Base-by-base conservation (phyloP, 1,139 yeast genomes). In the Nakaseomyces bracarensis region DNA sequence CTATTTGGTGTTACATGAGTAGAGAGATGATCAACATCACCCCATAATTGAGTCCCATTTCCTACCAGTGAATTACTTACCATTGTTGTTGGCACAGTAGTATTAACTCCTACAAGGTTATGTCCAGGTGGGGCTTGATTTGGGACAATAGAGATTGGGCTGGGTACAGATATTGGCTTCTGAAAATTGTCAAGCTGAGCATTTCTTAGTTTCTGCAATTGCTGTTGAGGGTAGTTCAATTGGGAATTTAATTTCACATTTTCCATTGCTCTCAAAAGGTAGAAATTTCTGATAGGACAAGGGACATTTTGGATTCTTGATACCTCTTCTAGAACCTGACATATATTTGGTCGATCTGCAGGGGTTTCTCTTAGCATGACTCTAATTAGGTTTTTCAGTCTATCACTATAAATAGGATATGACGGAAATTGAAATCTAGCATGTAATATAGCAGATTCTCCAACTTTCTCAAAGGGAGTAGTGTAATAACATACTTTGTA, bases 401-500 rank as follows among this genome's bases (percentile, higher is more conserved):
- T 65, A 38, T 61, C 63, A 13, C 75, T 68, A 46, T 69, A 72
- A 1, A 48, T 51, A 0, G 79, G 78, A 25, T 55, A 55, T 16
- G 61, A 53, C 11, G 82, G 82, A 49, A 79, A 80, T 47, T 74
- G 78, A 53, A 70, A 82, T 18, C 73, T 69, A 3, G 85, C 85
- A 57, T 79, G 80, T 37, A 82, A 61, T 23, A 82, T 81, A 21
- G 91, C 89, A 43, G 76, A 67, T 48, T 82, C 87, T 4, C 89
- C 91, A 22, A 66, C 69, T 29, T 77, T 72, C 59, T 82, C 93
- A 58, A 82, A 82, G 0, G 93, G 93, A 1, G 93, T 82, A 1
- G 81, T 82, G 56, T 80, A 82, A 57, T 79, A 82, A 60, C 91
- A 81, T 43, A 82, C 62, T 55, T 82, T 82, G 64, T 80, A 82